These are phyloP conservation scores for Cystobasidium tubakii DNA, from an alignment of 768 basidiomycete genomes.

Conservation along the genomic window DNA sequence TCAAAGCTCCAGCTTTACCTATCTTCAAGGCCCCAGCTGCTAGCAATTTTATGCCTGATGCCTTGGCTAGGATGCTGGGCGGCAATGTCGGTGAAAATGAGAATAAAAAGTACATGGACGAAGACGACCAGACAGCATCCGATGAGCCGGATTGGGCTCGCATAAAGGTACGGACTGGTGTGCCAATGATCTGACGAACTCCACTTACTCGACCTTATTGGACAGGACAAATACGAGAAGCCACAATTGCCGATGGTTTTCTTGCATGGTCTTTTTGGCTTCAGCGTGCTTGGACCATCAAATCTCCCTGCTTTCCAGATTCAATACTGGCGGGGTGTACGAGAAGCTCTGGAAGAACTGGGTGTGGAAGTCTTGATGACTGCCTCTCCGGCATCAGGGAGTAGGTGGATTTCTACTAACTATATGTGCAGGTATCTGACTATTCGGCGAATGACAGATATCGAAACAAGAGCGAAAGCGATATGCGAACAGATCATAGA, in stretches of 20 bases:
- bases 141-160: constrained; percentile 34
- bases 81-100: constrained; percentile 11
- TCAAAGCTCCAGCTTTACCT: constrained; percentile 16
- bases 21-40: constrained; percentile 14
- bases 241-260: constrained; percentile 32
- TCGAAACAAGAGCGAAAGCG: constrained; percentile 79
- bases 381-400: constrained; percentile 61
- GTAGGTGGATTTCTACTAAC: neutral
- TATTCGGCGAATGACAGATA: constrained; percentile 66
- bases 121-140: constrained; percentile 10
- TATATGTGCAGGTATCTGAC: too few relatives aligned
- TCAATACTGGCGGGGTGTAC: constrained; percentile 92
- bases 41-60: constrained; percentile 11
- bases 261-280: constrained; percentile 21
- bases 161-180: neutral
- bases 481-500: constrained; percentile 75
- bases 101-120: constrained; percentile 31
- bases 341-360: constrained; percentile 80
- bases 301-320: neutral
- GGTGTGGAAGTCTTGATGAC: constrained; percentile 87
- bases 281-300: constrained; percentile 17
- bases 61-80: neutral
- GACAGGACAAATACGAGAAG: constrained; percentile 32
- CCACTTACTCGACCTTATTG: neutral
- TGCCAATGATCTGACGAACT: neutral